Evolutionary conservation across 345 rosid species (phyloP), one percentile per base, ranked within the genome.

Genomic region (Rhizophora mangle): DNA sequence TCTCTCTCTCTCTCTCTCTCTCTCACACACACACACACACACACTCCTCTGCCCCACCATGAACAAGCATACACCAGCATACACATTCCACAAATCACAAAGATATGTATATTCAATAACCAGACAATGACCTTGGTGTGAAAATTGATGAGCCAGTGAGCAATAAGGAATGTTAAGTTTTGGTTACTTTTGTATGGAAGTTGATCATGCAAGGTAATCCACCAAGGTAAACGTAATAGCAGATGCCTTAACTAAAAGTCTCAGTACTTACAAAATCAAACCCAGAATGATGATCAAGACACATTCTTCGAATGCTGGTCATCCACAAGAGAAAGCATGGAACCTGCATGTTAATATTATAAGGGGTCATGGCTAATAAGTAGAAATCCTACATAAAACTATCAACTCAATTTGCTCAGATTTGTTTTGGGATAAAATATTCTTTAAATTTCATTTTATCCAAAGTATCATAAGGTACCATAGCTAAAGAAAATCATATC

Each of bases 311-410:
- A 64, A 88, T 86, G 75, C 82, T 89, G 61, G 88, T 75, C 91
- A 94, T 77, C 88, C 92, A 86, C 76, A 89, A 74, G 81, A 94
- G 64, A 79, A 91, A 89, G 81, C 89, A 90, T 26, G 99, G 96
- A 30, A 85, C 81, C 97, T 94, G 85, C 70, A 82, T 57, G 54
- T 21, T 47, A 57, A 70, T 58, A 34, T 47, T 60, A 68, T 73
- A 68, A 54, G 5, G 30, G 34, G 6, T 32, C 56, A 52, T 31
- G 19, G 34, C 10, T 10, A 61, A 52, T 62, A 61, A 62, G 27
- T 1, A 37, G 52, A 51, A 54, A 52, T 36, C n/a, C 32, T 30
- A 9, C 56, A 32, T 32, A 37, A 13, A 46, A 34, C 37, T 30
- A 62, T 62, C 13, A 22, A 22, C 10, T 5, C 1, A 21, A 5